A percentile compares a stretch with the other conserved stretches of the same genome.
phyloP scores from a whole-genome alignment of 495 filamentous ascomycete species.

The Articulospora tetracladia region DNA sequence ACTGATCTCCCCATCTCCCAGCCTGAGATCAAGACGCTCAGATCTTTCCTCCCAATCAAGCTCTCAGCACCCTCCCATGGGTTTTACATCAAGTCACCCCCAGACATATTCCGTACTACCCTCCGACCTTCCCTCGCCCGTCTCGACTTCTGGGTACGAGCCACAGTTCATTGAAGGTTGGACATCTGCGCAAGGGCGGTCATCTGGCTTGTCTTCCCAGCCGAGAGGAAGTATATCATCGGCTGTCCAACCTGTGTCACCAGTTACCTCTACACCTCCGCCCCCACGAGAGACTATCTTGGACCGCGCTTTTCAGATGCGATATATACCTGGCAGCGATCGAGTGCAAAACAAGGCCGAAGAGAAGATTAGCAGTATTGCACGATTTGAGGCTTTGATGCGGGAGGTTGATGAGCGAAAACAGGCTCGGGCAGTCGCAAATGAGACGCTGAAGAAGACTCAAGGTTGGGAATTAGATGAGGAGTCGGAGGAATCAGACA shows the following conservation, averaged over 20 bases:
- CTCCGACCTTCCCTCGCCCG: conserved; percentile 48
- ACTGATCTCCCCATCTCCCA: conserved; percentile 37
- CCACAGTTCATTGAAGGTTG: conserved; percentile 54
- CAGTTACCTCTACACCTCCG: conserved; percentile 27
- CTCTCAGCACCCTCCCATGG: conserved; percentile 34
- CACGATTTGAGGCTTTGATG: conserved; percentile 57
- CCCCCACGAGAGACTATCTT: conserved; percentile 53
- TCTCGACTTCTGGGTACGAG: conserved; percentile 42
- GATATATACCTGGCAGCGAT: conserved; percentile 51
- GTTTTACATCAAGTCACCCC: conserved; percentile 16
- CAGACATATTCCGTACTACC: conserved; percentile 40
- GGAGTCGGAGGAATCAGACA: conserved; percentile 20
- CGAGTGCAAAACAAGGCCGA: conserved; percentile 20
- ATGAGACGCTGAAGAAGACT: conserved; percentile 3
- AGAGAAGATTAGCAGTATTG: conserved; percentile 52
- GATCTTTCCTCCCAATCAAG: conserved; percentile 50
- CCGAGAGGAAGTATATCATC: conserved; percentile 30
- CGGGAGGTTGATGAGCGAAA: conserved; percentile 42
- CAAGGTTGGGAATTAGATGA: conserved; percentile 23
- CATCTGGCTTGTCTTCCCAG: conserved; percentile 42
- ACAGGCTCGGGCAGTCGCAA: conserved; percentile 26
- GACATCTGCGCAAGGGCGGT: conserved; percentile 52
- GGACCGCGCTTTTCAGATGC: conserved; percentile 54
- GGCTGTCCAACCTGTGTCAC: conserved; percentile 11
- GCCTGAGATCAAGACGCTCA: conserved; percentile 48